These are phyloP conservation scores for Phytophthora tubulina DNA, from an alignment of 352 stramenopile genomes.

Conservation along the genomic window DNA sequence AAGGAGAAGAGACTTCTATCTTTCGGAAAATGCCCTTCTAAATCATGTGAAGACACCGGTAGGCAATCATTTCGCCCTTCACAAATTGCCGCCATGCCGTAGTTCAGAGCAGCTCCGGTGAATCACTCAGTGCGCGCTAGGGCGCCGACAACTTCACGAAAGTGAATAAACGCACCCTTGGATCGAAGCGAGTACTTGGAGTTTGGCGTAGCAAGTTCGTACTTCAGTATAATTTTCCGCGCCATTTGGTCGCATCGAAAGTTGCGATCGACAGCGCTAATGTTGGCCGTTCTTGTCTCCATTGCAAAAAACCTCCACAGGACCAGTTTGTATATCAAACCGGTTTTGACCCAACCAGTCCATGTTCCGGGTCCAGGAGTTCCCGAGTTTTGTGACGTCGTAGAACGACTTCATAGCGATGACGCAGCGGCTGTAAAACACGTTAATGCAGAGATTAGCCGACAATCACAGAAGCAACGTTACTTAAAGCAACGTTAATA, in stretches of 20 bases:
- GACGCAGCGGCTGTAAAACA: not conserved
- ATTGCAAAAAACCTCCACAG: not conserved
- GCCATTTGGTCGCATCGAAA: not conserved
- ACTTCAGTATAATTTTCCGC: not conserved
- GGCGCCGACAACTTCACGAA: conserved; percentile 5
- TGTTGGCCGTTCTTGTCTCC: not conserved
- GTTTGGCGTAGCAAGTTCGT: not conserved
- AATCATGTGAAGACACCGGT: conserved; percentile 1
- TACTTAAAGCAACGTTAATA: not conserved
- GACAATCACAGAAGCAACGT: not conserved
- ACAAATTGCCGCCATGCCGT: not conserved
- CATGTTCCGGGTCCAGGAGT: not conserved
- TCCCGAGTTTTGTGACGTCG: not conserved
- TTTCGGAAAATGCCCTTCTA: conserved; percentile 8
- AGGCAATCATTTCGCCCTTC: not conserved
- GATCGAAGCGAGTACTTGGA: not conserved
- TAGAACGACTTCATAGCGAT: conserved; percentile 3
- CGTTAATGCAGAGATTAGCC: not conserved
- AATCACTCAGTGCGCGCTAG: not conserved
- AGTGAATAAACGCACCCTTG: not conserved
- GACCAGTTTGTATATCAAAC: not conserved
- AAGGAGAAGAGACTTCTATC: conserved; percentile 5
- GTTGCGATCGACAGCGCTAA: not conserved
- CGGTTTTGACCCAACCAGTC: not conserved
- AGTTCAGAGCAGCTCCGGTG: conserved; percentile 6